Evolutionary conservation across 2,329 filamentous ascomycete species (phyloP).

Genomic region (Myriosclerotinia curreyana): DNA sequence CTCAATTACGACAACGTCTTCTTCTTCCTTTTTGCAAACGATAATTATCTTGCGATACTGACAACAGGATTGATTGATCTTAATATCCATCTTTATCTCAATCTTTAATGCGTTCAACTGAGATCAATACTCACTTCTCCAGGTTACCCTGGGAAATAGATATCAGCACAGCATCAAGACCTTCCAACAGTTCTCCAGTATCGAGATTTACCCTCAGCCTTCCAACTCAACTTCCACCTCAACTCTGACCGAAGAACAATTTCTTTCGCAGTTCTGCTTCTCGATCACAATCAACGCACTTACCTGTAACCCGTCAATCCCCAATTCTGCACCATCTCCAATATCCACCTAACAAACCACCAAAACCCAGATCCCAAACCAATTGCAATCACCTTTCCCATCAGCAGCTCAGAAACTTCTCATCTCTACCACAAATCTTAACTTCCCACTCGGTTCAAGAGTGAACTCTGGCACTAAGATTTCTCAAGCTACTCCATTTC

Average conservation of each 20-base stretch:
- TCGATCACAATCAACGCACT: neutral
- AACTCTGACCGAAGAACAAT: no score
- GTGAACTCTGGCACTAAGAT: neutral
- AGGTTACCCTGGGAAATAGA: neutral
- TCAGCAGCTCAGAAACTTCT: neutral
- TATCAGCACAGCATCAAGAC: no score
- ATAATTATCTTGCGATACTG: neutral
- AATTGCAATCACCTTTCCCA: neutral
- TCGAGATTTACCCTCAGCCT: no score
- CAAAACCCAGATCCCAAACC: neutral
- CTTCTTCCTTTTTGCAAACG: neutral
- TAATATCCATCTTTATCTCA: neutral
- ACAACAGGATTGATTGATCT: neutral
- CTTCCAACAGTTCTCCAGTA: neutral
- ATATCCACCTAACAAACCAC: neutral
- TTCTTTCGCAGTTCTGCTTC: neutral
- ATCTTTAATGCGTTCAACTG: neutral
- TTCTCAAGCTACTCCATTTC: no score
- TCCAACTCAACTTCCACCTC: neutral
- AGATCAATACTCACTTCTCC: no score
- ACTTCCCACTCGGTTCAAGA: neutral
- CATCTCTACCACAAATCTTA: neutral
- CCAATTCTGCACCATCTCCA: neutral
- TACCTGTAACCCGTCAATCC: neutral
- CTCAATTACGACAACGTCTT: neutral